Evolutionary conservation across 768 basidiomycete genomes (phyloP).

Genomic region (Russula lepida): DNA sequence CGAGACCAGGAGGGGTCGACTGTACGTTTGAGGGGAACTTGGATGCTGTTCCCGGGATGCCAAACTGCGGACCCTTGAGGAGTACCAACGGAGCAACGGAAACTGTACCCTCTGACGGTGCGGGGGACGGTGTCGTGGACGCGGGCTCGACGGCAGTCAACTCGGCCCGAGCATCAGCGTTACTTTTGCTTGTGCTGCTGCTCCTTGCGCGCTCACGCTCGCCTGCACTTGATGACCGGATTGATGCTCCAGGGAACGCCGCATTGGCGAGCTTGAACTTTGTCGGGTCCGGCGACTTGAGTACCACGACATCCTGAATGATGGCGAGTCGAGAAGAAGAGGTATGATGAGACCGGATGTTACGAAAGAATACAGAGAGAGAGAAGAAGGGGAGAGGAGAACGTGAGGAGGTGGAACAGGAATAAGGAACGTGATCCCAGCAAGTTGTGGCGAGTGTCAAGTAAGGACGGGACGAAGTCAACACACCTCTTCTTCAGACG

Average conservation of each 20-base stretch:
- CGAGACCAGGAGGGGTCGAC: slow-evolving; percentile 6
- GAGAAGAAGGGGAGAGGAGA: background rate
- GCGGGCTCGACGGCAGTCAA: slow-evolving; percentile 10
- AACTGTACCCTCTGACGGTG: background rate
- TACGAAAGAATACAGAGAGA: slow-evolving; percentile 9
- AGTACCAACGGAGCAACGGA: slow-evolving; percentile 8
- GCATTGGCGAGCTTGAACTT: slow-evolving; percentile 19
- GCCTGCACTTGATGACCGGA: background rate
- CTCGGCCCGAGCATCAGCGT: background rate
- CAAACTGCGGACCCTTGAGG: slow-evolving; percentile 13
- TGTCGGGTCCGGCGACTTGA: slow-evolving; percentile 17
- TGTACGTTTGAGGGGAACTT: slow-evolving; percentile 12
- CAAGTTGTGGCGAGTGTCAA: slow-evolving; percentile 9
- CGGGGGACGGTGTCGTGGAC: slow-evolving; percentile 14
- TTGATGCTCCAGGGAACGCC: slow-evolving; percentile 1
- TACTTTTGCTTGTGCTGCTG: background rate
- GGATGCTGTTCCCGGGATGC: slow-evolving; percentile 1
- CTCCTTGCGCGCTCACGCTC: background rate
- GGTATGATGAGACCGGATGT: slow-evolving; percentile 15
- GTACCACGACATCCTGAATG: slow-evolving; percentile 19
- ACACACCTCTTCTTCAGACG: slow-evolving; percentile 21
- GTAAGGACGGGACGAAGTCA: slow-evolving; percentile 9
- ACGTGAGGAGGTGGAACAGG: background rate
- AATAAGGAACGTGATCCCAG: slow-evolving; percentile 2
- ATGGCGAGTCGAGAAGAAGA: slow-evolving; percentile 11